Percentiles rank a stretch among this genome's conserved stretches.
Evolutionary conservation across 495 filamentous ascomycete genomes (phyloP).

Genomic region (Alectoria sarmentosa): DNA sequence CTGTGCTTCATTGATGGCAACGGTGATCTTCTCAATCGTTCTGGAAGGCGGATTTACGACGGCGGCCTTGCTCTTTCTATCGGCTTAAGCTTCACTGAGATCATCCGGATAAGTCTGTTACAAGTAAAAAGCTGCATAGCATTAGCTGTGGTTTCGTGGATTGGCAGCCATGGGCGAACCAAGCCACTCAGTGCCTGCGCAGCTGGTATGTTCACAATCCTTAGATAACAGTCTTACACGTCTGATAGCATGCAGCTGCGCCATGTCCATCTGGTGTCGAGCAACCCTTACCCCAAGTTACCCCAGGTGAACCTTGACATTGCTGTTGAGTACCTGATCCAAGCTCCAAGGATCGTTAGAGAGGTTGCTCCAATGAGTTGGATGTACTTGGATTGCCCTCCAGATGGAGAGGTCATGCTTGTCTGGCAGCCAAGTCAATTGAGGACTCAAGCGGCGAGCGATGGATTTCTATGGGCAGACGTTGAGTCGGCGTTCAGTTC

Average conservation of each 20-base stretch:
- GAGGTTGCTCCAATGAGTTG: constrained; percentile 76
- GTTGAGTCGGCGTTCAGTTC: constrained; percentile 63
- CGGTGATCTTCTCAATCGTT: neutral
- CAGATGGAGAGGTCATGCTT: constrained; percentile 71
- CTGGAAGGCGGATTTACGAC: neutral
- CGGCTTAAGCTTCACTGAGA: neutral
- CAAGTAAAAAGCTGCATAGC: neutral
- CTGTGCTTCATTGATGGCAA: neutral
- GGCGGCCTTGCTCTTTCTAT: neutral
- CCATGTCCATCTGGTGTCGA: constrained; percentile 80
- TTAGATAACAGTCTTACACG: constrained; percentile 5
- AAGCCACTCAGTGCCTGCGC: constrained; percentile 52
- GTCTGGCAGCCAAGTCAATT: constrained; percentile 76
- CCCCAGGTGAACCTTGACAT: constrained; percentile 59
- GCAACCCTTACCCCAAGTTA: constrained; percentile 62
- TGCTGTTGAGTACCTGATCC: constrained; percentile 66
- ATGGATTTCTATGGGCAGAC: constrained; percentile 87
- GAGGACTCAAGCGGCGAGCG: constrained; percentile 67
- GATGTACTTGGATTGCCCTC: constrained; percentile 79
- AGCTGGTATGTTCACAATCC: constrained; percentile 44
- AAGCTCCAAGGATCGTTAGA: constrained; percentile 72
- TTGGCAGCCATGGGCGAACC: constrained; percentile 54
- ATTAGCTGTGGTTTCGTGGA: neutral
- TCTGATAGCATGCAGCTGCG: constrained; percentile 51
- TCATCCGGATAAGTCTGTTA: neutral